Conservation (phyloP, 352 stramenopile genomes). For the Phytopythium oedochilum region DNA sequence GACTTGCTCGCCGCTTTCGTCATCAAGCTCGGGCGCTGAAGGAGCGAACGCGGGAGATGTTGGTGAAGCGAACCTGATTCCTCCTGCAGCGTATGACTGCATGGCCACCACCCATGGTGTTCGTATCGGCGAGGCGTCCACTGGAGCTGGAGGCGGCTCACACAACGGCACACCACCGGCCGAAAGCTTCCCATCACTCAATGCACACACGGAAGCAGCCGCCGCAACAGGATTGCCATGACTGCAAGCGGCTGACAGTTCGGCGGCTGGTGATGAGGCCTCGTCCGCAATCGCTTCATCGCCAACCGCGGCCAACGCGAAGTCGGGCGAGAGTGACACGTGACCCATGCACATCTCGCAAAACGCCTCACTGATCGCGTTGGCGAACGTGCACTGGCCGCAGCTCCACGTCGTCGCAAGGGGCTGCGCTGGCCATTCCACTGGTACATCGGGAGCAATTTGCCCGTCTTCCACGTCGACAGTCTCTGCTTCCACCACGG, state of each 20-base stretch:
- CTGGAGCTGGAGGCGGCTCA: background rate
- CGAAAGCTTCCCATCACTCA: too few species aligned
- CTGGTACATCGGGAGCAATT: background rate
- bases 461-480: constrained; percentile 28
- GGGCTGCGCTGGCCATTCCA: background rate
- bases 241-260: background rate
- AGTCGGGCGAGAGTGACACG: constrained; percentile 33
- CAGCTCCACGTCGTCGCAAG: constrained; percentile 33
- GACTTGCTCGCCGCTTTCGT: background rate
- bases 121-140: background rate
- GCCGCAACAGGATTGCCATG: too few species aligned
- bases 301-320: background rate
- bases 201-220: too few species aligned
- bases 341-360: constrained; percentile 58
- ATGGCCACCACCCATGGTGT: background rate
- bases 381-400: constrained; percentile 52
- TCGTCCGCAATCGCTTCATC: background rate
- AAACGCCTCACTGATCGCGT: constrained; percentile 50
- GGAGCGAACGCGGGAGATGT: constrained; percentile 13
- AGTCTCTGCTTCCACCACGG: constrained; percentile 34
- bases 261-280: background rate
- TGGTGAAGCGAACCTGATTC: constrained; percentile 6
- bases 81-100: background rate
- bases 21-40: constrained; percentile 22
- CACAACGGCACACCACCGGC: too few species aligned